phyloP scores from a whole-genome alignment of 192 early-diverging fungal species.

The Entomortierella chlamydospora region DNA sequence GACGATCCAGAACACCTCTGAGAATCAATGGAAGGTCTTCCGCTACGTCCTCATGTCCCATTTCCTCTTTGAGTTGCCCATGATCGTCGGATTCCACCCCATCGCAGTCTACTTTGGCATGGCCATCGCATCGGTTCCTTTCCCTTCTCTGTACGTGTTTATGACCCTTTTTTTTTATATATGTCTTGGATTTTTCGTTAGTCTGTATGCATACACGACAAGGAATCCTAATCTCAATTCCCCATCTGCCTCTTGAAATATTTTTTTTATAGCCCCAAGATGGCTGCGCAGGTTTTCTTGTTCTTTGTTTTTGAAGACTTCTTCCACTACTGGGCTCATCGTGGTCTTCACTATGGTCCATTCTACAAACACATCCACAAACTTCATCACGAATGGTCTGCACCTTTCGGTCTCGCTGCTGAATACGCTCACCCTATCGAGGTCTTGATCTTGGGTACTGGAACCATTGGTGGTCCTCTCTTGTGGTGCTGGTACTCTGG shows the following conservation, averaged over 20 bases:
- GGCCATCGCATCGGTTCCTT: slow-evolving; percentile 82
- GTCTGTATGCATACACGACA: neutral
- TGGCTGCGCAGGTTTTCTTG: slow-evolving; percentile 72
- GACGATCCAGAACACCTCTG: slow-evolving; percentile 72
- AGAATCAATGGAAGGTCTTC: slow-evolving; percentile 80
- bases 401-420: slow-evolving; percentile 89
- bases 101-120: slow-evolving; percentile 87
- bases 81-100: slow-evolving; percentile 92
- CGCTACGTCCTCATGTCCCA: slow-evolving; percentile 80
- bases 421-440: slow-evolving; percentile 94
- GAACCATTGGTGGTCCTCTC: slow-evolving; percentile 85
- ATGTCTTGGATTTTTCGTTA: neutral
- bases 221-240: neutral
- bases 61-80: slow-evolving; percentile 84
- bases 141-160: slow-evolving; percentile 76
- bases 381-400: slow-evolving; percentile 91
- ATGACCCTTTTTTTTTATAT: neutral
- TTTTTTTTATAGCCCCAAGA: slow-evolving; percentile 57
- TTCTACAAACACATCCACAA: slow-evolving; percentile 96
- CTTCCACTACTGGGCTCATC: slow-evolving; percentile 94
- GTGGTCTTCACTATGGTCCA: slow-evolving; percentile 86
- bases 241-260: neutral
- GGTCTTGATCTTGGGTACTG: slow-evolving; percentile 85
- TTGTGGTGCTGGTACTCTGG: slow-evolving; percentile 72
- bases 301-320: slow-evolving; percentile 91